Evolutionary conservation across 306 rosid species (phyloP).

Genomic region (Ormosia emarginata): DNA sequence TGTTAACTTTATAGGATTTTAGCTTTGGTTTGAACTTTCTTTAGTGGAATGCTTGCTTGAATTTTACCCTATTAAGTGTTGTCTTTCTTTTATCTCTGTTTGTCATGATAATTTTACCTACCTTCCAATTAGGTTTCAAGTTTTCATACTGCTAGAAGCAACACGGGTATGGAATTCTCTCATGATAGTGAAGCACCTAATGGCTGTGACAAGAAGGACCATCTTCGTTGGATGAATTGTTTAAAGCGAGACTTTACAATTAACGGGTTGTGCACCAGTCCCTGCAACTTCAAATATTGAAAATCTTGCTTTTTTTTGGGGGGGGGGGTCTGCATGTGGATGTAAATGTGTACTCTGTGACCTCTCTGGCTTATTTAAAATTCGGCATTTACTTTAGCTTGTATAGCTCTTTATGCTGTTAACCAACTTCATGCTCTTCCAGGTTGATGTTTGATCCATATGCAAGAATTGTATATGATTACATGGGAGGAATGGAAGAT

Average conservation of each 20-base stretch:
- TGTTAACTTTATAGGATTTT: background rate
- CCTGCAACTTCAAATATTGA: slow-evolving; percentile 7
- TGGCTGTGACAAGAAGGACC: slow-evolving; percentile 52
- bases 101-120: slow-evolving; percentile 1
- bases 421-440: slow-evolving; percentile 21
- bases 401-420: background rate
- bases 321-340: background rate
- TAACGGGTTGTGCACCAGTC: slow-evolving; percentile 56
- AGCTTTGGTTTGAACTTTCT: background rate
- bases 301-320: background rate
- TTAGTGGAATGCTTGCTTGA: background rate
- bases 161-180: slow-evolving; percentile 20
- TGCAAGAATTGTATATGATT: slow-evolving; percentile 53
- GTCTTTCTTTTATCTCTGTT: background rate
- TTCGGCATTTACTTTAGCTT: background rate
- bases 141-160: slow-evolving; percentile 44
- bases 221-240: slow-evolving; percentile 70
- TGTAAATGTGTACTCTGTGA: background rate
- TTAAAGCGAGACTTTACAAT: slow-evolving; percentile 73
- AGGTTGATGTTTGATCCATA: slow-evolving; percentile 80
- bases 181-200: slow-evolving; percentile 26
- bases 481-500: slow-evolving; percentile 76
- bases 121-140: slow-evolving; percentile 61
- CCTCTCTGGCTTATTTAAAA: background rate
- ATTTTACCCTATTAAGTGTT: background rate